Conservation (phyloP, 2,329 filamentous ascomycete species). For the Aspergillus uvarum region DNA sequence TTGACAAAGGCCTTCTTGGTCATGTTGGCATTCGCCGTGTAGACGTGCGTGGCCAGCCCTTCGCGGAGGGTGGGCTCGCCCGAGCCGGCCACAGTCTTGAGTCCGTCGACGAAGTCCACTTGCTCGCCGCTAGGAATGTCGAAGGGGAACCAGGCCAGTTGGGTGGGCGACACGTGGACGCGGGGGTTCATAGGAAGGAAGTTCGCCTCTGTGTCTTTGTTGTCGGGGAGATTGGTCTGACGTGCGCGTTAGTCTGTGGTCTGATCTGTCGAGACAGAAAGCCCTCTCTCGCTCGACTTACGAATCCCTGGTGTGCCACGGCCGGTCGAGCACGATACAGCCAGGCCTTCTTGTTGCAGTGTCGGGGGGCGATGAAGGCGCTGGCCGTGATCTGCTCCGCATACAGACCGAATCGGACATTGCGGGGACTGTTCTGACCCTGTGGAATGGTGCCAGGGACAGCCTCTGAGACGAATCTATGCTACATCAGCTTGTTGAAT, state of each 20-base stretch:
- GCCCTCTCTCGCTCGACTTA: constrained; percentile 18
- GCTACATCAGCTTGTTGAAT: constrained; percentile 30
- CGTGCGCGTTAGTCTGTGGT: background rate
- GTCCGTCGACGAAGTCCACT: constrained; percentile 57
- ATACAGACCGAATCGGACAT: constrained; percentile 38
- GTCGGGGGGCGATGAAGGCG: constrained; percentile 58
- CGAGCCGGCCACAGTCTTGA: constrained; percentile 56
- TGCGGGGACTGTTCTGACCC: constrained; percentile 40
- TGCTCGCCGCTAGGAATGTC: constrained; percentile 50
- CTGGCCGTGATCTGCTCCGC: constrained; percentile 56
- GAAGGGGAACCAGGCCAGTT: constrained; percentile 59
- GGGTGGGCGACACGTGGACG: constrained; percentile 56
- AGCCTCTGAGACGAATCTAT: constrained; percentile 38
- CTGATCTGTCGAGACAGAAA: background rate
- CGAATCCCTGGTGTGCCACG: constrained; percentile 56
- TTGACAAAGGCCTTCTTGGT: constrained; percentile 58
- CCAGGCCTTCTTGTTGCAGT: constrained; percentile 60
- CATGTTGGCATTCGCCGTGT: constrained; percentile 58
- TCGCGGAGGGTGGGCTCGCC: constrained; percentile 58
- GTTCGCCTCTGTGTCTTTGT: constrained; percentile 34
- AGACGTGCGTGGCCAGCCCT: constrained; percentile 58
- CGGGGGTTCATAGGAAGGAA: constrained; percentile 49
- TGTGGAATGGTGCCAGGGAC: constrained; percentile 41
- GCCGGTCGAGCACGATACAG: constrained; percentile 58
- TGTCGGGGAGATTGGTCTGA: constrained; percentile 50